Percentiles rank a stretch among this genome's conserved stretches.
phyloP scores from a whole-genome alignment of 495 filamentous ascomycete genomes.

The Hypoxylon trugodes region DNA sequence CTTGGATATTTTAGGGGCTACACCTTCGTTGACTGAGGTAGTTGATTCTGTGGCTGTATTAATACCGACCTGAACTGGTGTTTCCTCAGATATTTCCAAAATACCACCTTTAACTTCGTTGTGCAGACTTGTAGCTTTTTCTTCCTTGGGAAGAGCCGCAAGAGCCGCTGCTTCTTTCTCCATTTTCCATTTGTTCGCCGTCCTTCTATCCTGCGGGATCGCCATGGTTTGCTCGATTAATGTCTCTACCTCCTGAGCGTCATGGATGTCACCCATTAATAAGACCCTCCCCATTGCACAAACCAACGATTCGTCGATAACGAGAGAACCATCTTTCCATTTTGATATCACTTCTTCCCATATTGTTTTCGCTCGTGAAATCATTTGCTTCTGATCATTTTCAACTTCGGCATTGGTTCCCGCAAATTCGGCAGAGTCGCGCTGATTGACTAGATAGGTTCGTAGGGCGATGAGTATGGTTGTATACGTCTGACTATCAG shows the following conservation, averaged over 20 bases:
- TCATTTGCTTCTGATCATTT: slow-evolving; percentile 50
- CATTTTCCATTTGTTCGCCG: no score
- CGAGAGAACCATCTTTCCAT: slow-evolving; percentile 73
- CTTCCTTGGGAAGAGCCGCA: no score
- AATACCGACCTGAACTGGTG: background rate
- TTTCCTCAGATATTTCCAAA: background rate
- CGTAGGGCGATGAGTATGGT: slow-evolving; percentile 79
- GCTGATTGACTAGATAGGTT: slow-evolving; percentile 23
- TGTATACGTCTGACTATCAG: slow-evolving; percentile 78
- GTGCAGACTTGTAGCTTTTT: no score
- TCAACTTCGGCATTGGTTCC: slow-evolving; percentile 40
- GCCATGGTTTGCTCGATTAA: slow-evolving; percentile 81
- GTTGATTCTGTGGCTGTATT: background rate
- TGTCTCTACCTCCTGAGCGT: slow-evolving; percentile 71
- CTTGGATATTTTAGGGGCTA: background rate
- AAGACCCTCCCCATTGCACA: slow-evolving; percentile 80
- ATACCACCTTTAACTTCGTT: no score
- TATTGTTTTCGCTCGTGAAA: slow-evolving; percentile 67
- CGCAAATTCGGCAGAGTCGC: slow-evolving; percentile 23
- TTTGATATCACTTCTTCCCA: slow-evolving; percentile 81
- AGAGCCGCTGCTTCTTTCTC: no score
- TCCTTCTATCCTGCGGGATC: slow-evolving; percentile 61
- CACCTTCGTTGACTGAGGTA: background rate
- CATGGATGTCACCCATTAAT: slow-evolving; percentile 62
- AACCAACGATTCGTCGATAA: slow-evolving; percentile 77